Conservation (phyloP, 768 basidiomycete genomes). For the Tephrocybe rancida region DNA sequence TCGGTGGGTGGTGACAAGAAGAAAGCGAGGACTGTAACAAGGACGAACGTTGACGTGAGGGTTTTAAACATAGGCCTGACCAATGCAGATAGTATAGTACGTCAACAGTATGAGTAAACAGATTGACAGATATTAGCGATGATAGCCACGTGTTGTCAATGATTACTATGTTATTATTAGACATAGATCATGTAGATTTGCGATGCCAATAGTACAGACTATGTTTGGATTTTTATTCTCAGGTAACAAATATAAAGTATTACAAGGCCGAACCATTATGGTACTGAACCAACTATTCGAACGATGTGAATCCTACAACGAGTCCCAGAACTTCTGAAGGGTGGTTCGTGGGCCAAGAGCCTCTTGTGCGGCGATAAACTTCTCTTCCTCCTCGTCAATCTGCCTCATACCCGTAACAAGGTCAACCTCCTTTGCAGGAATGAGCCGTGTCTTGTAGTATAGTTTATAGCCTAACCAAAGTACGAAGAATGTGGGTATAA, state of each 20-base stretch:
- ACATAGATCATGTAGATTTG: not conserved
- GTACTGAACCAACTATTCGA: not conserved
- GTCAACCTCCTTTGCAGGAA: slow-evolving; percentile 55
- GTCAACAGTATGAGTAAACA: slow-evolving; percentile 12
- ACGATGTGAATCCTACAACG: slow-evolving; percentile 37
- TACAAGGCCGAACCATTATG: not conserved
- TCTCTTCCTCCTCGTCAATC: slow-evolving; percentile 67
- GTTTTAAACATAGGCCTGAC: slow-evolving; percentile 23
- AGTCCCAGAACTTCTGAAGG: slow-evolving; percentile 37
- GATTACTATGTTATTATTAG: too few relatives aligned
- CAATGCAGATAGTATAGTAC: not conserved
- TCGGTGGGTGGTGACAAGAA: slow-evolving; percentile 12
- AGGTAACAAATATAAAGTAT: not conserved
- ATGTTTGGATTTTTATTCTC: not conserved
- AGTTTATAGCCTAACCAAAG: slow-evolving; percentile 46
- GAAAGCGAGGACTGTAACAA: slow-evolving; percentile 16
- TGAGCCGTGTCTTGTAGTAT: slow-evolving; percentile 33
- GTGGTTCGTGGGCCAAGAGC: slow-evolving; percentile 36
- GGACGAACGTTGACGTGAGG: slow-evolving; percentile 15
- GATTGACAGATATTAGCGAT: too few relatives aligned
- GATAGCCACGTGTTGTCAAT: too few relatives aligned
- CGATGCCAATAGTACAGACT: not conserved
- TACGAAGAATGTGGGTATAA: slow-evolving; percentile 41
- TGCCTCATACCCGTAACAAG: slow-evolving; percentile 57
- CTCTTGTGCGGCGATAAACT: slow-evolving; percentile 46